Base-by-base conservation (phyloP, 148 eudicot genomes). In the Hydrangea macrophylla region DNA sequence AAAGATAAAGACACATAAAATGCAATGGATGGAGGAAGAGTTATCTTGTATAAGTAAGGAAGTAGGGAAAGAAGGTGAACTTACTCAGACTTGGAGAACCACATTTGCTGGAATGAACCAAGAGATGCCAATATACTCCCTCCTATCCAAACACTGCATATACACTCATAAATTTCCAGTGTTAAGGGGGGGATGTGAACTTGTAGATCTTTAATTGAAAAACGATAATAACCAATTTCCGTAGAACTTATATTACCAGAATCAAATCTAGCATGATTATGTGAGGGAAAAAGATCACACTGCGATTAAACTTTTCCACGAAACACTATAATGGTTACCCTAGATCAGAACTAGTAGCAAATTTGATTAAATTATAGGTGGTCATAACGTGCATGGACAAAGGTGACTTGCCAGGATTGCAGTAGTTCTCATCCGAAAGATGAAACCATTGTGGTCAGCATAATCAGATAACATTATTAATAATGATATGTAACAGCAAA, bases 41-140 rank as follows among this genome's bases (percentile, higher is more conserved):
- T n/a, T n/a, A n/a, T n/a, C n/a, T n/a, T n/a, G 48, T 18, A 42
- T 18, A 13, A 42, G 18, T 1, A 42, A 18, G 17, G 22, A 48
- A 18, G 22, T 18, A 18, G 22, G 53, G 53, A 20, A 48, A 15
- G 53, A 58, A 15, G 27, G 26, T 23, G 12, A 61, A 64, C 98
- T 84, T 83, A 92, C 98, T 92, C 98, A 0, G 91, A 80, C 75
- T 92, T 92, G 54, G 96, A 92, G 81, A 92, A 92, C 98, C 98
- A 92, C 98, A 92, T 84, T 75, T 92, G 98, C 79, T 92, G 98
- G 75, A 92, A 90, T 50, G 98, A 92, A 69, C 98, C 98, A 57
- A 92, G 94, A 45, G 98, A 92, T 69, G 98, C 98, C 81, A 92
- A 73, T 75, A 92, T 92, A 62, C 98, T 92, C 66, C 96, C 98